A percentile compares a stretch with the other conserved stretches of the same genome.
Conservation (phyloP, 345 rosid genomes). For the Hypericum androsaemum region DNA sequence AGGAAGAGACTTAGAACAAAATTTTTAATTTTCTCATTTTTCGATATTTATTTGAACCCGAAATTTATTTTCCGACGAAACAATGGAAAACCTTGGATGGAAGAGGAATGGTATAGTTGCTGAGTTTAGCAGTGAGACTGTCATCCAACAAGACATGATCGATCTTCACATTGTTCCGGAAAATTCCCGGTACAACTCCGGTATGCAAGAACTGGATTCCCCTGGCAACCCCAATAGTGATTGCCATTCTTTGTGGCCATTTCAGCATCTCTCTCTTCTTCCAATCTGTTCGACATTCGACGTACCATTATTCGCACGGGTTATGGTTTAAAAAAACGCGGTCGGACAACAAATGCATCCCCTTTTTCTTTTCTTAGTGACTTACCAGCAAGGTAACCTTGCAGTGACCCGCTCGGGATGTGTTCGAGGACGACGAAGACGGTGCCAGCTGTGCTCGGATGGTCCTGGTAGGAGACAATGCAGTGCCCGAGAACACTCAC, state of each 20-base stretch:
- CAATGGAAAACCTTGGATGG: constrained; percentile 42
- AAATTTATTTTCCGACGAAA: background rate
- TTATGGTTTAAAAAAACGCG: too few species aligned
- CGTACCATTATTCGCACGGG: background rate
- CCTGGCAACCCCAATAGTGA: constrained; percentile 67
- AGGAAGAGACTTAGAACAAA: background rate
- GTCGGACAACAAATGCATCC: background rate
- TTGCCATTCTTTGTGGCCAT: constrained; percentile 91
- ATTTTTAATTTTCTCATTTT: too few species aligned
- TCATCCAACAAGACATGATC: constrained; percentile 71
- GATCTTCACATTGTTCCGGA: constrained; percentile 62
- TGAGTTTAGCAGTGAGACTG: constrained; percentile 59
- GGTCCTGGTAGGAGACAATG: constrained; percentile 60
- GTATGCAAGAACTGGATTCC: constrained; percentile 91
- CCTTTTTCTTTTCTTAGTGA: too few species aligned
- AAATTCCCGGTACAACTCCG: constrained; percentile 72
- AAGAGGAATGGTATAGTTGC: constrained; percentile 59
- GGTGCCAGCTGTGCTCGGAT: constrained; percentile 38
- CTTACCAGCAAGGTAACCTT: constrained; percentile 56
- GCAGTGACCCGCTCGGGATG: constrained; percentile 58
- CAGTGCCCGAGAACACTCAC: constrained; percentile 85
- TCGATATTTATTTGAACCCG: background rate
- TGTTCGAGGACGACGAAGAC: constrained; percentile 65
- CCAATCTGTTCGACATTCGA: constrained; percentile 35
- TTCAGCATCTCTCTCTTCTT: constrained; percentile 66